Evolutionary conservation across 768 basidiomycete genomes (phyloP).

Genomic region (Boletus speciosus): DNA sequence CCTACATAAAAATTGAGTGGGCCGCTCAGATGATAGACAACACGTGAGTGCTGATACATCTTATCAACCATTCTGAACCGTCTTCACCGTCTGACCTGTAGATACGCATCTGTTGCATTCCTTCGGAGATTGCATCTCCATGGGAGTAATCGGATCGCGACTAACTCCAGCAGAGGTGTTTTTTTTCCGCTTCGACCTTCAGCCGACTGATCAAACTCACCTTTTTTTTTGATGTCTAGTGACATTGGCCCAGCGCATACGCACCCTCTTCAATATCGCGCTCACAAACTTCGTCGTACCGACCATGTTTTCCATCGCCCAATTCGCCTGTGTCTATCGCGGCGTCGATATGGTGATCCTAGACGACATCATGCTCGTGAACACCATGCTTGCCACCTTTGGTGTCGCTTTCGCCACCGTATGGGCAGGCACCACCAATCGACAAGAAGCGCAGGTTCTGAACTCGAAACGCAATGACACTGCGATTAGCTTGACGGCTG

Average conservation of each 20-base stretch:
- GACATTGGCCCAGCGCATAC: conserved; percentile 2
- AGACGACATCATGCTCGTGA: conserved; percentile 1
- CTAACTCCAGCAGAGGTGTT: background rate
- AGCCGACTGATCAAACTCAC: background rate
- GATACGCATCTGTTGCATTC: conserved; percentile 8
- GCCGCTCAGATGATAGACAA: conserved; percentile 27
- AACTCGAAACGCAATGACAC: background rate
- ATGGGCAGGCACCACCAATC: background rate
- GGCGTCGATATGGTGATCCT: background rate
- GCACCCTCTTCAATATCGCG: conserved; percentile 21
- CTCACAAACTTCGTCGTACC: conserved; percentile 28
- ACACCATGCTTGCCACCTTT: conserved; percentile 8
- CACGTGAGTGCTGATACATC: conserved; percentile 3
- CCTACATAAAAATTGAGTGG: conserved; percentile 31
- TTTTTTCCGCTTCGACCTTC: background rate
- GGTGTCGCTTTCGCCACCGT: conserved; percentile 1
- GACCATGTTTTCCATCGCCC: conserved; percentile 6
- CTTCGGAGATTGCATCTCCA: conserved; percentile 2
- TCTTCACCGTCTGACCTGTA: background rate
- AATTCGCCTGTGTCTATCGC: conserved; percentile 4
- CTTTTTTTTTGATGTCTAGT: background rate
- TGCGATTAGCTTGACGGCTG: background rate
- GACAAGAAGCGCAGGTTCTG: background rate
- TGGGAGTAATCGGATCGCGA: background rate
- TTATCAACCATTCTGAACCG: background rate